phyloP scores from a whole-genome alignment of 306 rosid species.

The Quercus mongolica region DNA sequence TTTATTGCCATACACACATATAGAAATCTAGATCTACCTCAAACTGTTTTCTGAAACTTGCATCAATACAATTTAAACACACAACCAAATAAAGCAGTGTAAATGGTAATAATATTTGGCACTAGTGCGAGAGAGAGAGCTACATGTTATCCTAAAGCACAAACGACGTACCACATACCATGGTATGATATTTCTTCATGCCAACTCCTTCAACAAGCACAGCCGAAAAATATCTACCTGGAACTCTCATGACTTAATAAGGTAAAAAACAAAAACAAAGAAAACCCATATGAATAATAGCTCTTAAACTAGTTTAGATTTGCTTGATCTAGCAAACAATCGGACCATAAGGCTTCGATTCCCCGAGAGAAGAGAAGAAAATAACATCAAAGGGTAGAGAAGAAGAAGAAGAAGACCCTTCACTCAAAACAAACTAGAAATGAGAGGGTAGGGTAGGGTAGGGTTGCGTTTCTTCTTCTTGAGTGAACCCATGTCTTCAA shows the following conservation, averaged over 20 bases:
- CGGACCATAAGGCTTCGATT: constrained; percentile 90
- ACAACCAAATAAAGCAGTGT: constrained; percentile 15
- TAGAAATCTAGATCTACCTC: constrained; percentile 34
- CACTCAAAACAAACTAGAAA: not conserved
- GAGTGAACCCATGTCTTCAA: constrained; percentile 36
- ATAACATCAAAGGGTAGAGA: constrained; percentile 25
- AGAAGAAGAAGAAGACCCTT: constrained; percentile 29
- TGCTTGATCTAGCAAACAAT: constrained; percentile 49
- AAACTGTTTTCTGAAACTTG: constrained; percentile 19
- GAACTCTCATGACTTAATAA: not conserved
- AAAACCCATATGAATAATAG: not conserved
- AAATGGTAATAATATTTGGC: constrained; percentile 4
- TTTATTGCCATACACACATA: constrained; percentile 35
- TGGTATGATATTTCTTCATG: not conserved
- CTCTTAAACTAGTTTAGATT: constrained; percentile 6
- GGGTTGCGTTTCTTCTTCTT: constrained; percentile 92
- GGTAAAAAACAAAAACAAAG: not conserved
- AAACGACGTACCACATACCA: constrained; percentile 9
- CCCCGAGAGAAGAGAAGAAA: constrained; percentile 66
- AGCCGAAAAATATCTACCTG: constrained; percentile 5
- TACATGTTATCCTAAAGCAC: constrained; percentile 9
- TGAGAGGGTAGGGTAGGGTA: constrained; percentile 9
- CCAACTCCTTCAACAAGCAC: constrained; percentile 24
- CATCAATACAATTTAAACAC: constrained; percentile 20
- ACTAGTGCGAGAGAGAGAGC: not conserved